phyloP scores from a whole-genome alignment of 148 eudicot genomes.

The Diospyros kaki region DNA sequence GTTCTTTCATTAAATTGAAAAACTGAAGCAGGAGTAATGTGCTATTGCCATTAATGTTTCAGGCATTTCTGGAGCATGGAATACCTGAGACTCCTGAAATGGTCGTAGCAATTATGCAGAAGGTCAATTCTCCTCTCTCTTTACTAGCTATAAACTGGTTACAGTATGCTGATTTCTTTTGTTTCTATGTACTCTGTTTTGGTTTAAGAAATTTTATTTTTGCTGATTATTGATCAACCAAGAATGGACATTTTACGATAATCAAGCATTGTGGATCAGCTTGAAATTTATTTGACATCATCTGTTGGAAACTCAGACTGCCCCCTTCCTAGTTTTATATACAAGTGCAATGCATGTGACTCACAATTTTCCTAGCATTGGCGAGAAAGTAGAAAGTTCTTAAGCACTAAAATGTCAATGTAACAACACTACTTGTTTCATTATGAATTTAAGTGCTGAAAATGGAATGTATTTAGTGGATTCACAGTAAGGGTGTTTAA shows the following conservation, averaged over 20 bases:
- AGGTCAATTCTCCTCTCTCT: conserved; percentile 27
- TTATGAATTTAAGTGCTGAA: too few species aligned
- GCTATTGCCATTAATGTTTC: conserved; percentile 22
- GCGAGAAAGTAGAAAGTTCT: too few species aligned
- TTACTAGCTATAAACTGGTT: background rate
- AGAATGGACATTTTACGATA: background rate
- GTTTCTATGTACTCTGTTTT: background rate
- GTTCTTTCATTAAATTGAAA: background rate
- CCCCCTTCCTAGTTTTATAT: background rate
- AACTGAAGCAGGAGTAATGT: background rate
- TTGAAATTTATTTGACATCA: background rate
- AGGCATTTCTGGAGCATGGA: conserved; percentile 88
- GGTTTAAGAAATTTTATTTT: background rate
- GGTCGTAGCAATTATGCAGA: conserved; percentile 65
- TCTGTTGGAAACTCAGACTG: background rate
- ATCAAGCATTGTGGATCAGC: conserved; percentile 2
- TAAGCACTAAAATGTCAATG: too few species aligned
- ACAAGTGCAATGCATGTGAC: background rate
- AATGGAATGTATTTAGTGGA: too few species aligned
- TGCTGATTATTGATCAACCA: background rate
- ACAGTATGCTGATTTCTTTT: background rate
- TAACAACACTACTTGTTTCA: too few species aligned
- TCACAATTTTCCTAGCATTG: too few species aligned
- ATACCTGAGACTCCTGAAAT: conserved; percentile 76
- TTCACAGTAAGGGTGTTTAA: too few species aligned